These are phyloP conservation scores for Auriscalpium microsporum DNA, from an alignment of 768 basidiomycete genomes.

Conservation along the genomic window DNA sequence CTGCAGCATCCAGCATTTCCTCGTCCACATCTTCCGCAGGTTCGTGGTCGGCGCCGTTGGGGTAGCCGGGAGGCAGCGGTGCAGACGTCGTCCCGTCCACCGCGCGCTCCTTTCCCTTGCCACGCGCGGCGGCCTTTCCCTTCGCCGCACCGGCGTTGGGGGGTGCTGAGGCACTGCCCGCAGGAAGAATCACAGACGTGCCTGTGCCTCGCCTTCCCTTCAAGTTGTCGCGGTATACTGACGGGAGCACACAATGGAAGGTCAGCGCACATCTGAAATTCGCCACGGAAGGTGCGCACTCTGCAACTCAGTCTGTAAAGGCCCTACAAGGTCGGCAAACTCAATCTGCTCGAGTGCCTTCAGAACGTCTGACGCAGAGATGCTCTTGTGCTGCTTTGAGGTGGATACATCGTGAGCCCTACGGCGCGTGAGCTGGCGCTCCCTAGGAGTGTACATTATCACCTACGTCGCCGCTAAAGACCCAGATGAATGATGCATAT, in stretches of 20 bases:
- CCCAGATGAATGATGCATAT: neutral
- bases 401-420: constrained; percentile 85
- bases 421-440: neutral
- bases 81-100: constrained; percentile 6
- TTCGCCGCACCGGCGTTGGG: constrained; percentile 17
- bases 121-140: constrained; percentile 1
- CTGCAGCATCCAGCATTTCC: constrained; percentile 11
- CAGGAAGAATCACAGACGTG: constrained; percentile 4
- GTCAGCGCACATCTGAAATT: neutral
- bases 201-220: constrained; percentile 38
- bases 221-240: constrained; percentile 57
- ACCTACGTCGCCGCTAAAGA: constrained; percentile 5
- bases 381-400: constrained; percentile 81
- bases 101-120: constrained; percentile 11
- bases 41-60: constrained; percentile 22
- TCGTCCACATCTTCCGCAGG: constrained; percentile 20
- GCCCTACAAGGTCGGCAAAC: constrained; percentile 60
- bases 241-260: neutral
- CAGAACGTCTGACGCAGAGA: constrained; percentile 84
- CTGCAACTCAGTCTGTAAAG: constrained; percentile 55
- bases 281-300: constrained; percentile 28
- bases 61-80: constrained; percentile 19
- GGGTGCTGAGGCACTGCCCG: constrained; percentile 13
- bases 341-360: constrained; percentile 77
- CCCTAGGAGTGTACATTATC: constrained; percentile 23